These are phyloP conservation scores for Sporothrix dimorphospora DNA, from an alignment of 2,329 filamentous ascomycete species.

Conservation along the genomic window DNA sequence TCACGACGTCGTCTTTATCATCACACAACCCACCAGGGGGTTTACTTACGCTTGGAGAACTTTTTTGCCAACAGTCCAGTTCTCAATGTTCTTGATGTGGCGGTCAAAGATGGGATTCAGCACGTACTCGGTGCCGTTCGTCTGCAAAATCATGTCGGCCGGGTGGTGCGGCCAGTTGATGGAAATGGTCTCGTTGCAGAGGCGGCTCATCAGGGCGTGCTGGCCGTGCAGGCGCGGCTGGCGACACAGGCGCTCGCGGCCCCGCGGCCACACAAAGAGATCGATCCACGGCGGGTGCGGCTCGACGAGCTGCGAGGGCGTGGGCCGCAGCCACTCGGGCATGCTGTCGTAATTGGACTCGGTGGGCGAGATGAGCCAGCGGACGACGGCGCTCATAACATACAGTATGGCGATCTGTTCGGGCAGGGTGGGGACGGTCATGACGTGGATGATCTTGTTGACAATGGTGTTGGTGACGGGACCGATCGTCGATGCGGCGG, in stretches of 20 bases:
- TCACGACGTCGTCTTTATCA: no score
- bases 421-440: constrained; percentile 17
- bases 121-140: constrained; percentile 19
- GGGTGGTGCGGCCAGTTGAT: constrained; percentile 26
- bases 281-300: constrained; percentile 29
- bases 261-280: constrained; percentile 23
- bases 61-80: constrained; percentile 9
- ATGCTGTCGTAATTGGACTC: constrained; percentile 26
- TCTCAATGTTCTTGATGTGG: constrained; percentile 17
- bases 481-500: not conserved
- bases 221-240: not conserved
- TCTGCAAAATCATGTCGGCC: constrained; percentile 17
- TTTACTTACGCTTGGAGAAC: constrained; percentile 13
- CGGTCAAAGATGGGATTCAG: constrained; percentile 15
- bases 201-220: not conserved
- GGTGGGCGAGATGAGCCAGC: constrained; percentile 22
- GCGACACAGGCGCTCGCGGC: constrained; percentile 27
- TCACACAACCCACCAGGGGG: not conserved
- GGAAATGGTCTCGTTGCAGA: constrained; percentile 20
- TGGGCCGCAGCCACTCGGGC: constrained; percentile 37
- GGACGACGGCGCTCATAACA: constrained; percentile 15
- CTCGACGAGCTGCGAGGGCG: constrained; percentile 31
- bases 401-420: constrained; percentile 24
- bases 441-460: constrained; percentile 20
- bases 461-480: constrained; percentile 23